Evolutionary conservation across 73 alveolate species (phyloP).

Genomic region (Blepharisma japonicum): DNA sequence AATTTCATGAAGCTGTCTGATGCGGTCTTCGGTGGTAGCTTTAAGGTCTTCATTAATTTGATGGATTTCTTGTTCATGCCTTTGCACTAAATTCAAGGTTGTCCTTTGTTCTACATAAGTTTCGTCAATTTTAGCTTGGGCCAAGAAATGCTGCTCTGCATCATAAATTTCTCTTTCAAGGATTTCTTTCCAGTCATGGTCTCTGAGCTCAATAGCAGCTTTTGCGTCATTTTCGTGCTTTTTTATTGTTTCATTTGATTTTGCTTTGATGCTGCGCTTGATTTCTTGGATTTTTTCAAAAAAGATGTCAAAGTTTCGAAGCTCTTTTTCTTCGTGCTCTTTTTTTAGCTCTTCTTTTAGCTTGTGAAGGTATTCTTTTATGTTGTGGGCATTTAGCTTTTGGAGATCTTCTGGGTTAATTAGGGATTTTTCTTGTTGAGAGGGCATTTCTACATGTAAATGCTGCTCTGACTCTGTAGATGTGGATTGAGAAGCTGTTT

Average conservation of each 20-base stretch:
- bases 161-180: neutral
- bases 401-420: neutral
- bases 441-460: neutral
- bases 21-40: neutral
- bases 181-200: neutral
- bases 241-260: neutral
- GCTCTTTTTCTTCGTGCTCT: neutral
- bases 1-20: neutral
- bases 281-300: neutral
- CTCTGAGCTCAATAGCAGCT: neutral
- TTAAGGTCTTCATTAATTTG: neutral
- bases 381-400: neutral
- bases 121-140: slow-evolving; percentile 5
- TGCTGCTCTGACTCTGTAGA: neutral
- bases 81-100: neutral
- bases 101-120: neutral
- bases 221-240: neutral
- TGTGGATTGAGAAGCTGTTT: neutral
- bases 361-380: neutral
- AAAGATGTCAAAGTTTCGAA: neutral
- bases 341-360: neutral
- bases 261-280: neutral
- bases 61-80: slow-evolving; percentile 5
- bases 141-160: neutral
- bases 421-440: neutral